These are phyloP conservation scores for Rutstroemia sp. DNA, from an alignment of 2,329 filamentous ascomycete genomes.

Conservation along the genomic window DNA sequence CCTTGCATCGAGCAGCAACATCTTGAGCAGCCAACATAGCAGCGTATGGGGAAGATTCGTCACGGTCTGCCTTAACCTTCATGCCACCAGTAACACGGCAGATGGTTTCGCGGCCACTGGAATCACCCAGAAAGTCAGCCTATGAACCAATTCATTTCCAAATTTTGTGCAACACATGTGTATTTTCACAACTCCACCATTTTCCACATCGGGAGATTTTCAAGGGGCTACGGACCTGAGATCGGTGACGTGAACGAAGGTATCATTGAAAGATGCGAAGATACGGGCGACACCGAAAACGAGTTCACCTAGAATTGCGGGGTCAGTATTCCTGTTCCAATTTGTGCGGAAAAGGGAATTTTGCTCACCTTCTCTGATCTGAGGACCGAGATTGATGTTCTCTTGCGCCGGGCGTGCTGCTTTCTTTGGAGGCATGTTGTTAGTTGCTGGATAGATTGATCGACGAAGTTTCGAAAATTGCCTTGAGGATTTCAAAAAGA, in stretches of 20 bases:
- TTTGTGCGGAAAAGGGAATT: neutral
- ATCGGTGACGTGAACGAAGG: slow-evolving; percentile 97
- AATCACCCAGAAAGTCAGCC: slow-evolving; percentile 63
- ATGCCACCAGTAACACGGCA: slow-evolving; percentile 99
- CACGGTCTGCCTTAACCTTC: slow-evolving; percentile 99
- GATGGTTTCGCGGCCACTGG: slow-evolving; percentile 98
- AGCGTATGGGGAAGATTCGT: slow-evolving; percentile 99
- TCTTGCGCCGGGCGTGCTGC: slow-evolving; percentile 76
- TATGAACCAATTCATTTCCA: slow-evolving; percentile 33
- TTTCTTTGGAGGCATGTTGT: slow-evolving; percentile 95
- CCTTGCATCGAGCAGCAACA: slow-evolving; percentile 84
- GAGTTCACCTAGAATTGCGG: slow-evolving; percentile 51
- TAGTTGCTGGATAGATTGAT: slow-evolving; percentile 40
- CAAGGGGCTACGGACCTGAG: slow-evolving; percentile 60
- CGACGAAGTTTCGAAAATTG: slow-evolving; percentile 6
- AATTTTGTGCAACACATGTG: neutral
- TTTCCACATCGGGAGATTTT: slow-evolving; percentile 10
- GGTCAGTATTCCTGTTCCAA: neutral
- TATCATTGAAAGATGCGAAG: slow-evolving; percentile 67
- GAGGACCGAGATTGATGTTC: slow-evolving; percentile 97
- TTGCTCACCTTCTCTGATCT: slow-evolving; percentile 82
- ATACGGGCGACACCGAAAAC: slow-evolving; percentile 75
- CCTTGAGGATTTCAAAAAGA: slow-evolving; percentile 6
- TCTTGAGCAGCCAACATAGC: slow-evolving; percentile 99
- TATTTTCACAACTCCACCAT: slow-evolving; percentile 10